Conservation (phyloP, 176 grass and related monocot genomes). For the Rhipidocladum racemiflorum region DNA sequence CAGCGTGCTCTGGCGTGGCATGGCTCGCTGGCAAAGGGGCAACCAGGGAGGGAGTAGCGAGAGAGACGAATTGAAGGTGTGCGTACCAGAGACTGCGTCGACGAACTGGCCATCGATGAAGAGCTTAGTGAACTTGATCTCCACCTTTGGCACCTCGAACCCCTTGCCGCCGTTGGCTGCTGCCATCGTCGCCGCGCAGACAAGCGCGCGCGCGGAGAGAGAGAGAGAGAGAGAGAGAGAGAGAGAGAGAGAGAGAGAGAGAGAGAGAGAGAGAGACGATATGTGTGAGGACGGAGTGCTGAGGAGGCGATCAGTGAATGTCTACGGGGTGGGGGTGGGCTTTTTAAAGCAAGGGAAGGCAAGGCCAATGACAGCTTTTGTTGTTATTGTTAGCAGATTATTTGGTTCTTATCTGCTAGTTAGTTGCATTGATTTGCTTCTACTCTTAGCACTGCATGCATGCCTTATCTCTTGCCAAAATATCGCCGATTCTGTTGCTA, state of each 20-base stretch:
- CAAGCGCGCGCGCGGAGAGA: too few species aligned
- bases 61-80: background rate
- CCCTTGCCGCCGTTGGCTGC: conserved; percentile 26
- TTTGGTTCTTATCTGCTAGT: too few species aligned
- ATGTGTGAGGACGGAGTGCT: too few species aligned
- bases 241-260: background rate
- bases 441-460: too few species aligned
- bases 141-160: conserved; percentile 56
- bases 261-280: background rate
- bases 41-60: background rate
- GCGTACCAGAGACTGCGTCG: conserved; percentile 67
- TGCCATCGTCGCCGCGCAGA: conserved; percentile 5
- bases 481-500: too few species aligned
- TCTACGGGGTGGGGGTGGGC: background rate
- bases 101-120: conserved; percentile 92
- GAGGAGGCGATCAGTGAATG: background rate
- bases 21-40: too few species aligned
- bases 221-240: too few species aligned
- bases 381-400: too few species aligned
- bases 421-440: too few species aligned
- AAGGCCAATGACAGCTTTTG: too few species aligned
- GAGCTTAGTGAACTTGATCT: conserved; percentile 87
- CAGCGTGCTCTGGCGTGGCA: too few species aligned
- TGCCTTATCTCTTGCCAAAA: too few species aligned
- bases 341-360: background rate